Conservation (phyloP, 352 stramenopile species). For the Peronospora destructor region DNA sequence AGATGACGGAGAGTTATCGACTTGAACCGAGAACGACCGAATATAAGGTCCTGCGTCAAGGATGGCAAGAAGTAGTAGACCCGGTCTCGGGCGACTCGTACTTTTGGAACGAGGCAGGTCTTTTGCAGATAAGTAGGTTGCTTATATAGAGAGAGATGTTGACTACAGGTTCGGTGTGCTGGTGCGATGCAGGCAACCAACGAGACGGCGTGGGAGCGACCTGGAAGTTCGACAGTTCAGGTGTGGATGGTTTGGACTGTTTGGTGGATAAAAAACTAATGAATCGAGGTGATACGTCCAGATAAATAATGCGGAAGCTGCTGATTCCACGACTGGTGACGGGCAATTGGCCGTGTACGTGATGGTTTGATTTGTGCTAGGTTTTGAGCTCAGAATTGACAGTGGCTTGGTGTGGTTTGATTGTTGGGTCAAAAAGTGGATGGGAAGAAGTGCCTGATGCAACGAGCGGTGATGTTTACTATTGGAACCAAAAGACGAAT, state of each 20-base stretch:
- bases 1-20: constrained; percentile 16
- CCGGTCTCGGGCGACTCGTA: constrained; percentile 48
- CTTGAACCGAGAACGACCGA: constrained; percentile 10
- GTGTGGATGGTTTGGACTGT: background rate
- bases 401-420: background rate
- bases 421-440: constrained; percentile 25
- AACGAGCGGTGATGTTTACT: constrained; percentile 51
- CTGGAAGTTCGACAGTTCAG: constrained; percentile 7
- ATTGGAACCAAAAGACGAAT: constrained; percentile 69
- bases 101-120: constrained; percentile 72
- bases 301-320: constrained; percentile 1
- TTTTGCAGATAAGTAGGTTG: no score
- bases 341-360: constrained; percentile 20
- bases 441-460: constrained; percentile 63
- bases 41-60: constrained; percentile 28
- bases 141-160: background rate
- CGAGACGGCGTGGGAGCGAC: constrained; percentile 68
- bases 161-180: constrained; percentile 1
- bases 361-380: background rate
- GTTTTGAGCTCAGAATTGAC: background rate
- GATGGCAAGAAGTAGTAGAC: constrained; percentile 53
- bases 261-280: background rate
- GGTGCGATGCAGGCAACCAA: constrained; percentile 44
- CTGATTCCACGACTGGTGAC: constrained; percentile 5
- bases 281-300: background rate